Evolutionary conservation across 257 asterid species (phyloP).

Genomic region (Solanum rostratum): DNA sequence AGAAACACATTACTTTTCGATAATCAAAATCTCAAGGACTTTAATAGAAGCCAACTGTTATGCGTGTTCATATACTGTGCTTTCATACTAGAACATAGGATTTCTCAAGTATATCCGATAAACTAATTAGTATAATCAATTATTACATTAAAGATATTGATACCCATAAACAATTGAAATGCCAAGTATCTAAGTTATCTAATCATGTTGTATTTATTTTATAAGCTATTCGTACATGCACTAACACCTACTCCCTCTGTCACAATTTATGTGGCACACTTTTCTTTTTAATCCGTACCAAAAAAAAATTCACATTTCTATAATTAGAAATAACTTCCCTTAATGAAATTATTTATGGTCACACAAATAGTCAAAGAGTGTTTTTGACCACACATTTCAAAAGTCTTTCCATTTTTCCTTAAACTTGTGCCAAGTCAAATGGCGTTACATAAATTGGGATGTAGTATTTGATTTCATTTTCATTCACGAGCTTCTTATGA

Average conservation of each 20-base stretch:
- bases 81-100: background rate
- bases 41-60: background rate
- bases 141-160: background rate
- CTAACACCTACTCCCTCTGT: background rate
- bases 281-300: too few species aligned
- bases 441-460: too few species aligned
- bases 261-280: too few species aligned
- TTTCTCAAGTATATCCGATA: background rate
- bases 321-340: too few species aligned
- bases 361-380: too few species aligned
- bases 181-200: background rate
- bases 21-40: background rate
- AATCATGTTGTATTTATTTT: background rate
- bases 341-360: too few species aligned
- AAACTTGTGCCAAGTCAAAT: too few species aligned
- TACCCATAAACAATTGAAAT: background rate
- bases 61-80: background rate
- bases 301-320: too few species aligned
- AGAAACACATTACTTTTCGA: background rate
- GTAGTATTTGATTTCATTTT: background rate
- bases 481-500: background rate
- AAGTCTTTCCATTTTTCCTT: too few species aligned
- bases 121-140: background rate
- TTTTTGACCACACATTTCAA: too few species aligned
- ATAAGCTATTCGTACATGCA: background rate